phyloP scores from a whole-genome alignment of 2,329 filamentous ascomycete genomes.

The Xenosphaeropsis pyriputrescens region DNA sequence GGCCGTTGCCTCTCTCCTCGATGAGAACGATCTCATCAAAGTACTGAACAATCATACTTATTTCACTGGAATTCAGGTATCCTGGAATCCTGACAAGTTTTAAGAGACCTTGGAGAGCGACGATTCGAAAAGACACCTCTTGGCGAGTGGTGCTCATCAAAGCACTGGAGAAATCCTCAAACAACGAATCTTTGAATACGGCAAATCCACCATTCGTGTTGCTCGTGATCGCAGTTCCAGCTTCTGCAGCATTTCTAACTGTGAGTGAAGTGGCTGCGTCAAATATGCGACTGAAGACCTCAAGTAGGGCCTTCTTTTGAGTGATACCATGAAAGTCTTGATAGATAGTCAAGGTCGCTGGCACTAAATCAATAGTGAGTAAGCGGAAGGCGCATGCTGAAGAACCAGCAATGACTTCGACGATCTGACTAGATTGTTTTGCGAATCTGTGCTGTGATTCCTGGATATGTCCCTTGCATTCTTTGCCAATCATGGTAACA shows the following conservation, averaged over 20 bases:
- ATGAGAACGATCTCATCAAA: constrained; percentile 9
- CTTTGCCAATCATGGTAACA: constrained; percentile 1
- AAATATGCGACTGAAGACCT: constrained; percentile 14
- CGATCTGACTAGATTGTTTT: constrained; percentile 6
- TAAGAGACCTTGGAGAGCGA: constrained; percentile 12
- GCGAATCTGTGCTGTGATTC: constrained; percentile 2
- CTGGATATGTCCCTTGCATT: constrained; percentile 1
- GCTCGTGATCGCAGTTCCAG: background rate
- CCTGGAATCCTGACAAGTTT: constrained; percentile 10
- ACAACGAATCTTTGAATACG: background rate
- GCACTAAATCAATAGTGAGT: constrained; percentile 8
- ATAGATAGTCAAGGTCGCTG: constrained; percentile 8
- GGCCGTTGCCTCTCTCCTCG: constrained; percentile 1
- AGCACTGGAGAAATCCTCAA: background rate
- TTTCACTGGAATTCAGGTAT: constrained; percentile 4
- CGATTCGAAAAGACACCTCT: constrained; percentile 7
- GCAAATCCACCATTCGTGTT: background rate
- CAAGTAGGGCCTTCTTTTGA: constrained; percentile 11
- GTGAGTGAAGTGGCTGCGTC: constrained; percentile 5
- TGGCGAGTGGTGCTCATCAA: background rate
- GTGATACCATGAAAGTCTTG: constrained; percentile 7
- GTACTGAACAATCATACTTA: constrained; percentile 10
- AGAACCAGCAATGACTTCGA: constrained; percentile 8
- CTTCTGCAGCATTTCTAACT: background rate
- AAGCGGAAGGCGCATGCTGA: constrained; percentile 9